Evolutionary conservation across 1,139 yeast species (phyloP).

Genomic region (Candida glucosophila): DNA sequence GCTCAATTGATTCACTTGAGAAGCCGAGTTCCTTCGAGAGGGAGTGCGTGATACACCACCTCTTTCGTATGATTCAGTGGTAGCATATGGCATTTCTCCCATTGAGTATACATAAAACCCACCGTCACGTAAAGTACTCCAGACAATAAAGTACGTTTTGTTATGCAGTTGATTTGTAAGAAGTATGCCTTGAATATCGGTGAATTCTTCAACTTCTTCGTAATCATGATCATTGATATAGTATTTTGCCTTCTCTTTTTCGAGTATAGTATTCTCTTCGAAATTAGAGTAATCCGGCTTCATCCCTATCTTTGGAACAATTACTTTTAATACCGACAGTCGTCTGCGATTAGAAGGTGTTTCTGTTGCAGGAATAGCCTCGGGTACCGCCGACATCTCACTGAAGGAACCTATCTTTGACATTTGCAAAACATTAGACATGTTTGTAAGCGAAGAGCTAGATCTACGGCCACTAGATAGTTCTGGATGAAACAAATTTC

Average conservation of each 20-base stretch:
- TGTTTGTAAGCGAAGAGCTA: conserved; percentile 27
- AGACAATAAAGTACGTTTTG: conserved; percentile 27
- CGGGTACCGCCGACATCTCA: conserved; percentile 15
- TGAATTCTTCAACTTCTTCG: conserved; percentile 6
- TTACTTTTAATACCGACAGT: conserved; percentile 17
- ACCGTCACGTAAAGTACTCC: conserved; percentile 18
- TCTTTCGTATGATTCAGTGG: too few relatives aligned
- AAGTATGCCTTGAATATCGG: conserved; percentile 29
- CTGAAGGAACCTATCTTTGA: conserved; percentile 15
- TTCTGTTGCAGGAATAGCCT: conserved; percentile 3
- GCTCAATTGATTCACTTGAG: conserved; percentile 33
- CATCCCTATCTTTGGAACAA: conserved; percentile 24
- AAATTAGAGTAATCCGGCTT: conserved; percentile 18
- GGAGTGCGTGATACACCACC: too few relatives aligned
- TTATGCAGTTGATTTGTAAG: conserved; percentile 33
- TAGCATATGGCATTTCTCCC: conserved; percentile 24
- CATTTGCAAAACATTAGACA: conserved; percentile 17
- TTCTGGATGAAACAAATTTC: conserved; percentile 26
- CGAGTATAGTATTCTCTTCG: conserved; percentile 6
- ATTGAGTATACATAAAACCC: conserved; percentile 21
- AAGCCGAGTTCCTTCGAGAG: conserved; percentile 31
- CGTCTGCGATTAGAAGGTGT: conserved; percentile 12
- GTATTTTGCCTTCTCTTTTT: conserved; percentile 14
- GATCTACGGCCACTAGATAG: conserved; percentile 26
- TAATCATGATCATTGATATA: too few relatives aligned